A percentile compares a stretch with the other conserved stretches of the same genome.
Evolutionary conservation across 495 filamentous ascomycete genomes (phyloP).

Genomic region (Delitschia confertaspora): DNA sequence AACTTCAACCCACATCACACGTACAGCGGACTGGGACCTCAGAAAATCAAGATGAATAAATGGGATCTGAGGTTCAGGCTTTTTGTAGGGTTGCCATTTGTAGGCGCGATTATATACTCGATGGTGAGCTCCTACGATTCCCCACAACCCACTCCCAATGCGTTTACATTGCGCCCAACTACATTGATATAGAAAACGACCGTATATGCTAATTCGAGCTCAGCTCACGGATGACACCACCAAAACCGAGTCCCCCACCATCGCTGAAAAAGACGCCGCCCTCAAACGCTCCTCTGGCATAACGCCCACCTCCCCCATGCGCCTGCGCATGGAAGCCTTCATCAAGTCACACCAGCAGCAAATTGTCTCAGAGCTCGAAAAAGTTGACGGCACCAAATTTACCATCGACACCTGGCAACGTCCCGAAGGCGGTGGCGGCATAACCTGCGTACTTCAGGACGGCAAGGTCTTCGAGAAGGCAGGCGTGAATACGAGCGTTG

Average conservation of each 20-base stretch:
- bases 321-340: conserved; percentile 90
- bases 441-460: conserved; percentile 89
- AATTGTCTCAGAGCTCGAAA: conserved; percentile 72
- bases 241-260: conserved; percentile 51
- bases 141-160: too few relatives aligned
- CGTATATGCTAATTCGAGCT: conserved; percentile 5
- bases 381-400: conserved; percentile 74
- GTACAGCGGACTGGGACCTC: conserved; percentile 12
- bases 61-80: conserved; percentile 40
- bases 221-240: conserved; percentile 36
- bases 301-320: conserved; percentile 78
- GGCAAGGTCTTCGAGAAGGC: conserved; percentile 98
- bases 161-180: neutral
- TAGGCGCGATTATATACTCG: conserved; percentile 54
- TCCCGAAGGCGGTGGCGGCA: conserved; percentile 74
- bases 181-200: conserved; percentile 10
- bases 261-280: conserved; percentile 62
- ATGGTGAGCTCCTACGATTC: conserved; percentile 58
- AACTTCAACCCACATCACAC: conserved; percentile 8
- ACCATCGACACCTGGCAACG: conserved; percentile 77
- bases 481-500: conserved; percentile 87
- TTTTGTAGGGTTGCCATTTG: conserved; percentile 52
- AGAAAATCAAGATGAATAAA: conserved; percentile 19
- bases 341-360: conserved; percentile 84
- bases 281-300: conserved; percentile 58